Evolutionary conservation across 2,329 filamentous ascomycete genomes (phyloP).

Genomic region (Nemania bipapillata): DNA sequence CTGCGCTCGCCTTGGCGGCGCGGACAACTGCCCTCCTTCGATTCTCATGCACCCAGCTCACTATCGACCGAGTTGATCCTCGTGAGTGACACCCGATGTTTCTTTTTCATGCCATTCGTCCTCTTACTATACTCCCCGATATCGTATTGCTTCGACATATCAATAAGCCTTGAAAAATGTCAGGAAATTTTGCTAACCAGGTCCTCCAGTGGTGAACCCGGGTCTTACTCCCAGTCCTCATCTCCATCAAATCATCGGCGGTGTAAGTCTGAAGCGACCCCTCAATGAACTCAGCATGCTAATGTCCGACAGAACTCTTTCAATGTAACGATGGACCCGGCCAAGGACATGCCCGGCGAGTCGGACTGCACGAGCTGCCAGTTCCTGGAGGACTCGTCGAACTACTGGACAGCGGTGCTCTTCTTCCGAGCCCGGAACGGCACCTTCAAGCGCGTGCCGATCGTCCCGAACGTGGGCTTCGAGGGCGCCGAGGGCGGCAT

Average conservation of each 20-base stretch:
- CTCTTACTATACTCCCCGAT: not conserved
- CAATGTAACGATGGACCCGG: conserved; percentile 47
- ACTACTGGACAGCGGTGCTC: conserved; percentile 49
- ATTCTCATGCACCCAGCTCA: conserved; percentile 49
- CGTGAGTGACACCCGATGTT: conserved; percentile 16
- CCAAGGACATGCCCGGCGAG: conserved; percentile 46
- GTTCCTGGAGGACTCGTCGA: conserved; percentile 47
- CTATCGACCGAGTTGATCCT: conserved; percentile 48
- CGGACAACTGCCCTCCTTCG: conserved; percentile 45
- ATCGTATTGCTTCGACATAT: not conserved
- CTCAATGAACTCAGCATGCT: not conserved
- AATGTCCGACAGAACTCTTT: conserved; percentile 42
- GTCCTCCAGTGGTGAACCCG: conserved; percentile 44
- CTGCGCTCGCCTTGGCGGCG: conserved; percentile 42
- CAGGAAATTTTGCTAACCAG: not conserved
- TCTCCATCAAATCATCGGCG: conserved; percentile 50
- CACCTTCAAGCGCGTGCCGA: conserved; percentile 49
- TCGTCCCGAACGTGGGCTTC: conserved; percentile 45
- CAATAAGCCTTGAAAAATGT: not conserved
- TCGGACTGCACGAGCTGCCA: conserved; percentile 48
- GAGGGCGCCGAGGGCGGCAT: conserved; percentile 54
- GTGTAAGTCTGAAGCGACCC: conserved; percentile 36
- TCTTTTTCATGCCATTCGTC: not conserved
- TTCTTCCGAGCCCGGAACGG: conserved; percentile 47
- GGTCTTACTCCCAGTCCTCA: conserved; percentile 47